These are phyloP conservation scores for Poa pratensis DNA, from an alignment of 176 grass and related monocot species.

Conservation along the genomic window DNA sequence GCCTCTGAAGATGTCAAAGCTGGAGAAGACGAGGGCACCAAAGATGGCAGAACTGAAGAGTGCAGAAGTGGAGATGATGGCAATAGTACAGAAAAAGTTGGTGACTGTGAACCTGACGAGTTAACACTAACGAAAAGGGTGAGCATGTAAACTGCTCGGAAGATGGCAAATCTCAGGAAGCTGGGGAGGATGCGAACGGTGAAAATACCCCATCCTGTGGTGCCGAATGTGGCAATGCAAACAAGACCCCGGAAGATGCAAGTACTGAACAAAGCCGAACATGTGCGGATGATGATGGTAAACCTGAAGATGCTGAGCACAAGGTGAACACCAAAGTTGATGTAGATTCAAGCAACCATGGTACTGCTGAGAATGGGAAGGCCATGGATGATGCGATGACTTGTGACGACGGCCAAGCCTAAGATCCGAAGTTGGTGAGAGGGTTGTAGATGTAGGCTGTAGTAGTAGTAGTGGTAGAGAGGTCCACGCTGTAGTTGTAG, in stretches of 20 bases:
- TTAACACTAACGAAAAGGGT: neutral
- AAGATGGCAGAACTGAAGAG: conserved; percentile 9
- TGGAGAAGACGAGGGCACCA: conserved; percentile 25
- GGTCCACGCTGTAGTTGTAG: neutral
- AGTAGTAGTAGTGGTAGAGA: neutral
- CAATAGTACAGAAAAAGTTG: neutral
- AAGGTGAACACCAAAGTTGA: conserved; percentile 19
- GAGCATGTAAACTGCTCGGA: neutral
- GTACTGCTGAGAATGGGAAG: neutral
- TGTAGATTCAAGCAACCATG: conserved; percentile 33
- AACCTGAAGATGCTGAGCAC: conserved; percentile 32
- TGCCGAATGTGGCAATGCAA: conserved; percentile 7
- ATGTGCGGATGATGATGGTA: neutral
- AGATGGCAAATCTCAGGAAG: conserved; percentile 40
- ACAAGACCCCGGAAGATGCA: conserved; percentile 4
- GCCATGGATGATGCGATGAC: neutral
- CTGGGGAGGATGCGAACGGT: neutral
- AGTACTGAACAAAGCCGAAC: neutral
- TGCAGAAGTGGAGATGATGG: neutral
- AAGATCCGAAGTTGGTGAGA: neutral
- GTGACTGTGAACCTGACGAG: conserved; percentile 8
- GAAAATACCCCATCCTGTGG: neutral
- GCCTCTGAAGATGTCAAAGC: conserved; percentile 25
- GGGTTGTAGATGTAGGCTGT: neutral
- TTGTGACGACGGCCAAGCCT: neutral